Percentiles rank a stretch among this genome's conserved stretches.
Evolutionary conservation across 1,139 yeast genomes (phyloP).

Genomic region (Scheffersomyces illinoinensis): DNA sequence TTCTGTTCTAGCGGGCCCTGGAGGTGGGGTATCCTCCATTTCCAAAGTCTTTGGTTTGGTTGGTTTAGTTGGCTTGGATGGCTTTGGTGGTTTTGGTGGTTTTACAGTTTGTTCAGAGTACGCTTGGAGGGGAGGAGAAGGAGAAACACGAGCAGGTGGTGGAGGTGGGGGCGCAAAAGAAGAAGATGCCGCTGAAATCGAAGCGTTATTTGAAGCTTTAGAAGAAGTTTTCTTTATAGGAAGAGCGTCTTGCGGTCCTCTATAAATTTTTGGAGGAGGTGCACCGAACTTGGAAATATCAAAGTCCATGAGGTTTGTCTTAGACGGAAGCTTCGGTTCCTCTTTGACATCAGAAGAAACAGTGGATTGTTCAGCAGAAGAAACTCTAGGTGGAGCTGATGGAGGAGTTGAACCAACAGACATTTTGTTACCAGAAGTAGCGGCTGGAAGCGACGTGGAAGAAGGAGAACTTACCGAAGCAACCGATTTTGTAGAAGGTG

Average conservation of each 20-base stretch:
- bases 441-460: not conserved
- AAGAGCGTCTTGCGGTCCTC: slow-evolving; percentile 3
- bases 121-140: slow-evolving; percentile 24
- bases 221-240: not conserved
- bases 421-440: not conserved
- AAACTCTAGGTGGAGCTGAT: not conserved
- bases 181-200: not conserved
- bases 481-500: slow-evolving; percentile 2
- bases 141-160: not conserved
- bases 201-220: not conserved
- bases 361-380: not conserved
- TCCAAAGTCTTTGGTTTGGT: slow-evolving; percentile 11
- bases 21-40: not conserved
- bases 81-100: slow-evolving; percentile 9
- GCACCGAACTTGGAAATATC: slow-evolving; percentile 27
- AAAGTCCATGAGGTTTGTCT: slow-evolving; percentile 23
- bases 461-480: not conserved
- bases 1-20: slow-evolving; percentile 1
- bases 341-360: not conserved
- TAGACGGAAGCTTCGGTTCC: slow-evolving; percentile 4
- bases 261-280: slow-evolving; percentile 15
- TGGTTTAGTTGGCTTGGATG: slow-evolving; percentile 9
- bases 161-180: not conserved
- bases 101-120: slow-evolving; percentile 15
- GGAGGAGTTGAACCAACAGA: slow-evolving; percentile 4